Percentiles rank a stretch among this genome's conserved stretches.
Evolutionary conservation across 2,329 filamentous ascomycete genomes (phyloP).

Genomic region (Aspergillus persii): DNA sequence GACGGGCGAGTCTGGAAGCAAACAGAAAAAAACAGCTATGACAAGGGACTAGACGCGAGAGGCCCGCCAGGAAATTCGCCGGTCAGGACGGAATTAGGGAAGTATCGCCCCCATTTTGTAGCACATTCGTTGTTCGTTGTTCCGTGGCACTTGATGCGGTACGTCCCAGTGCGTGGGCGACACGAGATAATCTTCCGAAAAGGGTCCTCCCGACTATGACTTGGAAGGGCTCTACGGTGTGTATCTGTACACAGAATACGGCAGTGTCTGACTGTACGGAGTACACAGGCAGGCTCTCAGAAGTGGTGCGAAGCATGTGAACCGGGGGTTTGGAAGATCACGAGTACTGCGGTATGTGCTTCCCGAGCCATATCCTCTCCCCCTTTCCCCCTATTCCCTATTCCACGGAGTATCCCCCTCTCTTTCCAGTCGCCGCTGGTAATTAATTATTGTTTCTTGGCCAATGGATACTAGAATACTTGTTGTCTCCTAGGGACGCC

Average conservation of each 20-base stretch:
- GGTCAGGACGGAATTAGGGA: constrained; percentile 4
- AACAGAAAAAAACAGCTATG: neutral
- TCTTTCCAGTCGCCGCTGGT: neutral
- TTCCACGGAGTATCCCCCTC: neutral
- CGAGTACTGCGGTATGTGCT: neutral
- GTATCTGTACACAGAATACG: neutral
- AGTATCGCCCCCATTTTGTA: constrained; percentile 4
- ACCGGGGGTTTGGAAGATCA: neutral
- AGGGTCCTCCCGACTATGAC: constrained; percentile 11
- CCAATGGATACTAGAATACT: neutral
- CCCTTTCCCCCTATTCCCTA: neutral
- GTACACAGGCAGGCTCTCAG: neutral
- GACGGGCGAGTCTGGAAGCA: constrained; percentile 2
- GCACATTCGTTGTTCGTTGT: constrained; percentile 13
- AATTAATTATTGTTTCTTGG: neutral
- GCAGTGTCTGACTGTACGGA: no score
- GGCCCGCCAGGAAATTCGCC: constrained; percentile 12
- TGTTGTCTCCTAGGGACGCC: neutral
- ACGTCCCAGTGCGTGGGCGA: constrained; percentile 9
- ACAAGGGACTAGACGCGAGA: neutral
- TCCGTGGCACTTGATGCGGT: constrained; percentile 1
- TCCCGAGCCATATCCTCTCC: neutral
- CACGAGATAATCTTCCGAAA: constrained; percentile 20
- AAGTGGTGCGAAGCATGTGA: neutral
- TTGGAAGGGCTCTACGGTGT: neutral